Conservation (phyloP, 2,329 filamentous ascomycete species). For the Arthrobotrys musiformis region DNA sequence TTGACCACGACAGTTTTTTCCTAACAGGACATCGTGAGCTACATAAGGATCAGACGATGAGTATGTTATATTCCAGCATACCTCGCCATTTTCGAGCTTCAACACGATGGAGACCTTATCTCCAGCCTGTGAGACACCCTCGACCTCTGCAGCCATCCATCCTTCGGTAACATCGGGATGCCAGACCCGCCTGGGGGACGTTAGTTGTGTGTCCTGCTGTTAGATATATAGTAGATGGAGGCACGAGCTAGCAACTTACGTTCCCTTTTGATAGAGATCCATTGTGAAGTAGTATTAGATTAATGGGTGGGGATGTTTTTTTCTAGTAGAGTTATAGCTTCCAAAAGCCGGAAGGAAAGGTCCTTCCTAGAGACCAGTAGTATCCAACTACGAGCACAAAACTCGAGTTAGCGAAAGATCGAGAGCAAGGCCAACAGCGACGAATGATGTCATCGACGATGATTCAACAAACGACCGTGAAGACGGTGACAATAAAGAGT, state of each 20-base stretch:
- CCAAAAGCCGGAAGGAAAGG: conserved; percentile 11
- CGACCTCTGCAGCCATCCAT: conserved; percentile 96
- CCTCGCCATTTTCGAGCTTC: conserved; percentile 91
- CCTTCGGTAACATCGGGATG: conserved; percentile 95
- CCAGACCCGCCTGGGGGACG: conserved; percentile 84
- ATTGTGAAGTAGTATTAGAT: conserved; percentile 44
- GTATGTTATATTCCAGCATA: conserved; percentile 63
- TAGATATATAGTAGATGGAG: neutral
- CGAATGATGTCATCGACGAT: neutral
- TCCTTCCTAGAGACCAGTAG: conserved; percentile 37
- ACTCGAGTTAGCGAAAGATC: neutral
- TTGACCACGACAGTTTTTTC: conserved; percentile 82
- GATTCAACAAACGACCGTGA: neutral
- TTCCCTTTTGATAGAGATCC: conserved; percentile 52
- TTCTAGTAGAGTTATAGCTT: conserved; percentile 23
- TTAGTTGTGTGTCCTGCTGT: neutral
- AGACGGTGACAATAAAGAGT: neutral
- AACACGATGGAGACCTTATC: conserved; percentile 90
- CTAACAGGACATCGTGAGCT: conserved; percentile 65
- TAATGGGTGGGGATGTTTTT: neutral
- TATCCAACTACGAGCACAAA: conserved; percentile 23
- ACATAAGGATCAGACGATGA: neutral
- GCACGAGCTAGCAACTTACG: conserved; percentile 27
- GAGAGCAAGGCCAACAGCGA: neutral
- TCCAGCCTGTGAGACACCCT: conserved; percentile 83